Evolutionary conservation across 139 green algal species (phyloP).

Genomic region (Tetradesmus lagerheimii): DNA sequence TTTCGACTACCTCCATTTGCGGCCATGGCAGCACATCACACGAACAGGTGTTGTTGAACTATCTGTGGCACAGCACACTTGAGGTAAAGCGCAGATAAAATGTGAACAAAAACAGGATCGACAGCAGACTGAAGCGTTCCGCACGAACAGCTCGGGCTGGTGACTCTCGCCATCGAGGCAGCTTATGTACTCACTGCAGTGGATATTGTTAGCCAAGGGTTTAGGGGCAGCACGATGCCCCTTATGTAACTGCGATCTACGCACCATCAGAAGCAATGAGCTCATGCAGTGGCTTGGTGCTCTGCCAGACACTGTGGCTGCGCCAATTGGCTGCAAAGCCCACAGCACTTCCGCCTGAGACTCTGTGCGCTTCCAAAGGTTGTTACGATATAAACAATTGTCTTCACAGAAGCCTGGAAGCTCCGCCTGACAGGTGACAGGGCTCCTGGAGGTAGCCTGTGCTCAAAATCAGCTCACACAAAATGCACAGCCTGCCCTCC

Average conservation of each 20-base stretch:
- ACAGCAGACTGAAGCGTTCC: neutral
- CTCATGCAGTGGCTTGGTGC: neutral
- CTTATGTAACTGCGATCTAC: neutral
- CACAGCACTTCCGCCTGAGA: neutral
- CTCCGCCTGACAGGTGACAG: neutral
- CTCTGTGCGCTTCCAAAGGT: neutral
- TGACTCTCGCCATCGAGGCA: neutral
- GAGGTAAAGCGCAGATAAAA: neutral
- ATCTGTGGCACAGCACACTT: neutral
- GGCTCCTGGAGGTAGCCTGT: neutral
- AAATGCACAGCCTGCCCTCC: neutral
- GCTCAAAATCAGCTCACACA: neutral
- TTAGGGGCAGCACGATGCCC: neutral
- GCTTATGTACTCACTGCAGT: conserved; percentile 7
- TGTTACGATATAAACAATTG: neutral
- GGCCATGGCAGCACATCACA: conserved; percentile 22
- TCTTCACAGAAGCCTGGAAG: neutral
- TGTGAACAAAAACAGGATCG: neutral
- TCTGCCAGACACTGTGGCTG: neutral
- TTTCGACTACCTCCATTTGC: conserved; percentile 17
- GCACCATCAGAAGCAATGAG: neutral
- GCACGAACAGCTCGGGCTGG: neutral
- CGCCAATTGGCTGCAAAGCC: neutral
- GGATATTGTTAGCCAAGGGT: neutral
- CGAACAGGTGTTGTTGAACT: conserved; percentile 23